A percentile compares a stretch with the other conserved stretches of the same genome.
These are phyloP conservation scores for Phyllosticta citriasiana DNA, from an alignment of 2,329 filamentous ascomycete species.

Conservation along the genomic window DNA sequence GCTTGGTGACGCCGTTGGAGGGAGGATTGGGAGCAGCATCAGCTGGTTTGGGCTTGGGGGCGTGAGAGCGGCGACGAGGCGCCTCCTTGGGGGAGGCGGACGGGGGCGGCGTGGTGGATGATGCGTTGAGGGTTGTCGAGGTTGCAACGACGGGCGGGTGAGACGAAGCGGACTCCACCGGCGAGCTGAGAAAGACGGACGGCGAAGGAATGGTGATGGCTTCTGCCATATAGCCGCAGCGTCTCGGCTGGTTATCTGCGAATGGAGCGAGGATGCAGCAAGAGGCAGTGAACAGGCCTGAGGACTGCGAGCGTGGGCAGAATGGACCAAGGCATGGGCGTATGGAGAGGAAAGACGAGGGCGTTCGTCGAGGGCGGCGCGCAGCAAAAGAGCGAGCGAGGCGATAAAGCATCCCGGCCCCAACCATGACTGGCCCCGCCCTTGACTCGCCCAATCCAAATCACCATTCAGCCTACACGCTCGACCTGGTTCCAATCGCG, in stretches of 20 bases:
- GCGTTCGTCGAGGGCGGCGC: not conserved
- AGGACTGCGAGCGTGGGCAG: slow-evolving; percentile 7
- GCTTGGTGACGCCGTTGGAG: slow-evolving; percentile 40
- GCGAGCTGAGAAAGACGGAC: slow-evolving; percentile 41
- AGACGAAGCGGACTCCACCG: slow-evolving; percentile 12
- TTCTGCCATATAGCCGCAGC: slow-evolving; percentile 35
- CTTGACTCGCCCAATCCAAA: not conserved
- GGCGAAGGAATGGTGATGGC: slow-evolving; percentile 51
- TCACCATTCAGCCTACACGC: not conserved
- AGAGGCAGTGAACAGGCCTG: slow-evolving; percentile 7
- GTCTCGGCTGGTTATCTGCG: slow-evolving; percentile 6
- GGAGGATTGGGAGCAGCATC: slow-evolving; percentile 1
- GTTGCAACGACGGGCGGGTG: slow-evolving; percentile 17
- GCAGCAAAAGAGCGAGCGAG: not conserved
- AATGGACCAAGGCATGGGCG: slow-evolving; percentile 10
- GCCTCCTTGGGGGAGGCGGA: slow-evolving; percentile 16
- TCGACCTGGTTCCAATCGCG: not conserved
- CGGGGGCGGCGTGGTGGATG: slow-evolving; percentile 13
- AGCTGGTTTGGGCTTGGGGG: slow-evolving; percentile 1
- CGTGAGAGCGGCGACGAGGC: slow-evolving; percentile 11
- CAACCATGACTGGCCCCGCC: not conserved
- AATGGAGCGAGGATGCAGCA: slow-evolving; percentile 10
- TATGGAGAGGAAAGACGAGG: not conserved
- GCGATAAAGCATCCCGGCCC: not conserved
- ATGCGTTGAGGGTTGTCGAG: slow-evolving; percentile 14